Conservation (phyloP, 1,284 basidiomycete species). For the Omphalotus olearius region DNA sequence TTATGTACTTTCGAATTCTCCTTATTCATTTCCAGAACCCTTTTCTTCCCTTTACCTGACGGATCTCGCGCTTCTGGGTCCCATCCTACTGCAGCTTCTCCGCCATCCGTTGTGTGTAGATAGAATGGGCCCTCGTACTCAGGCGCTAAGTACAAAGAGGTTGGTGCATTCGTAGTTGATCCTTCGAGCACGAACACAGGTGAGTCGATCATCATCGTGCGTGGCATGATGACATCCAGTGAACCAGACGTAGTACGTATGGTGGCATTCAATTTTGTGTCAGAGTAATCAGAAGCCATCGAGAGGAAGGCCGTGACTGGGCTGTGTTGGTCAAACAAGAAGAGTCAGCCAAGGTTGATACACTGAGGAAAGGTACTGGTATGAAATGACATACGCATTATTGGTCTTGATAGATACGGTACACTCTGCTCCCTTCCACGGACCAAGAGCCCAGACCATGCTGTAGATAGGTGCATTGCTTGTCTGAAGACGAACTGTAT, state of each 20-base stretch:
- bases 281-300: not conserved
- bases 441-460: not conserved
- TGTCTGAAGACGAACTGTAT: not conserved
- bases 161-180: not conserved
- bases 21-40: not conserved
- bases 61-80: not conserved
- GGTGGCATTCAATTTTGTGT: not conserved
- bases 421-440: not conserved
- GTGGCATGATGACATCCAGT: not conserved
- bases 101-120: not conserved
- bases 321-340: not conserved
- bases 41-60: not conserved
- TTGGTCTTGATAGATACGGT: not conserved
- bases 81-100: not conserved
- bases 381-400: not conserved
- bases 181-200: not conserved
- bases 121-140: not conserved
- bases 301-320: not conserved
- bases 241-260: not conserved
- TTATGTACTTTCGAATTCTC: not conserved
- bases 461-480: constrained; percentile 1
- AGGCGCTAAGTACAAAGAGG: not conserved
- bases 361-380: too few species aligned
- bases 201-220: not conserved
- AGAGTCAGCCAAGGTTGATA: too few species aligned